These are phyloP conservation scores for Leishmania guyanensis DNA, from an alignment of 208 protist genomes.

Conservation along the genomic window DNA sequence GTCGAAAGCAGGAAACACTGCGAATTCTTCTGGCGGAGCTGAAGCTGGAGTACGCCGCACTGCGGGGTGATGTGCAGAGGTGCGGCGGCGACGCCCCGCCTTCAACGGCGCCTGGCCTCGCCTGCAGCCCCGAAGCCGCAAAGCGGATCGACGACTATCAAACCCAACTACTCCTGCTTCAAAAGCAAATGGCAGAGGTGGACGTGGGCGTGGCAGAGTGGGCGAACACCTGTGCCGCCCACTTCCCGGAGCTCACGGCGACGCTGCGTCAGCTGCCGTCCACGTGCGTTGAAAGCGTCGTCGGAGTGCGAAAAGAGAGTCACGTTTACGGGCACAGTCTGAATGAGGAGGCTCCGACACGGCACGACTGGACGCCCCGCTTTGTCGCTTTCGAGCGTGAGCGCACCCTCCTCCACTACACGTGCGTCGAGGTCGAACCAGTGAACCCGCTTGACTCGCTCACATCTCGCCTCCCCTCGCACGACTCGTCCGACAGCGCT, in stretches of 20 bases:
- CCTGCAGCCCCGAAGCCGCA: conserved; percentile 13
- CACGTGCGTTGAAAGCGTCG: conserved; percentile 35
- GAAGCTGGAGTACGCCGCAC: conserved; percentile 24
- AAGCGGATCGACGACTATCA: conserved; percentile 33
- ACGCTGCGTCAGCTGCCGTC: conserved; percentile 50
- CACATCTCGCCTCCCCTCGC: conserved; percentile 4
- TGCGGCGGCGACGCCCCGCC: not conserved
- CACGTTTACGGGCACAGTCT: conserved; percentile 4
- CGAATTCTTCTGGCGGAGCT: conserved; percentile 44
- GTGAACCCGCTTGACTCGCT: conserved; percentile 54
- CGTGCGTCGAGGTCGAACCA: conserved; percentile 49
- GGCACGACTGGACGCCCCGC: conserved; percentile 19
- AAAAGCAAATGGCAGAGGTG: conserved; percentile 49
- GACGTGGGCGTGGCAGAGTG: conserved; percentile 52
- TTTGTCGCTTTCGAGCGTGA: conserved; percentile 64
- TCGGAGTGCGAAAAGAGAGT: not conserved
- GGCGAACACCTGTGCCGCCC: conserved; percentile 45
- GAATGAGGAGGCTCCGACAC: not conserved
- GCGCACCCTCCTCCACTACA: conserved; percentile 67
- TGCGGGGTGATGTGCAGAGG: not conserved
- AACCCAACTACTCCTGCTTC: conserved; percentile 28
- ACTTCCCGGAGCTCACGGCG: conserved; percentile 55
- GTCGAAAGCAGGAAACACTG: conserved; percentile 49
- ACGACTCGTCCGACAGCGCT: conserved; percentile 10
- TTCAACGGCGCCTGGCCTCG: not conserved